Base-by-base conservation (phyloP, 768 basidiomycete species). In the Boletus patriciae region DNA sequence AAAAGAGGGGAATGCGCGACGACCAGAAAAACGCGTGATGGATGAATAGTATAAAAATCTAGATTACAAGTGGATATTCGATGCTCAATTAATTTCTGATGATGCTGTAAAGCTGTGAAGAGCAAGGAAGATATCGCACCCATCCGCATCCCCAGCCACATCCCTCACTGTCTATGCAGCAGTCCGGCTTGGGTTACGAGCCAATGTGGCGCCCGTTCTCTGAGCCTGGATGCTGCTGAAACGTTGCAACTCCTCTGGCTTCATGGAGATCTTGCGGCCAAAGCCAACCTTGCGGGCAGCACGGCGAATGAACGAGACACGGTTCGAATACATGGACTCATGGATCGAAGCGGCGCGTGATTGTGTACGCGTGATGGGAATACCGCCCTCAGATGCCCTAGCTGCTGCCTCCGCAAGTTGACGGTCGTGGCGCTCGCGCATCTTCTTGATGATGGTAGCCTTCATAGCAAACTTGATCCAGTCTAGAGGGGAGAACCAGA, bases 391-490 rank as follows among this genome's bases (percentile, higher is more conserved):
- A 8, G 71, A 68, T 9, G 62, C 65, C 45, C 53, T 59, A 29
- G 76, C 69, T 25, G 75, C 66, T 37, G 76, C 76, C 57, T 78
- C 77, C 40, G 73, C 72, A 38, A 72, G 62, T 46, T 78, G 75
- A 64, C 72, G 70, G 27, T 73, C 66, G 45, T 80, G 82, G 55
- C 90, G 86, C 55, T 82, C 76, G 61, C 93, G 94, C 68, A 94
- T 85, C 62, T 60, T 78, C 75, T 88, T 88, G 83, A 98, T 94
- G 70, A 94, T 76, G 7, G 92, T 95, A 10, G 87, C 90, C 78
- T 96, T 94, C 91, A 98, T 94, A 34, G 80, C 90, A 73, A 97
- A 96, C 80, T 96, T 97, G 83, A 97, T 90, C 75, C 84, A 83
- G 75, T 98, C 96, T 48, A 98, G 86, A 50, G 96, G 96, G 62